Conservation (phyloP, 169 alveolate species). For the Plasmodium blacklocki region DNA sequence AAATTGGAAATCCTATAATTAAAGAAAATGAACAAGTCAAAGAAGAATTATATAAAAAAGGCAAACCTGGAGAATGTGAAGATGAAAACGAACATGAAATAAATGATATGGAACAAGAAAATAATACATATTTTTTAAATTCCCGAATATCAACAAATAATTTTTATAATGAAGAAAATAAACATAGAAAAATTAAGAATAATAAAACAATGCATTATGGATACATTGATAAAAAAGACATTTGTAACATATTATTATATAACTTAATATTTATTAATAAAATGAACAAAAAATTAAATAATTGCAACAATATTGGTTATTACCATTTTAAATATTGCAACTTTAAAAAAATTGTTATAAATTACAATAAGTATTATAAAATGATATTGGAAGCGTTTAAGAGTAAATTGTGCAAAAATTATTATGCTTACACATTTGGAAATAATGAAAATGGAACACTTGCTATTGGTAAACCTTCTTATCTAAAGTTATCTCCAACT, state of each 20-base stretch:
- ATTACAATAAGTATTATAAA: conserved; percentile 60
- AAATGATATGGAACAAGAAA: conserved; percentile 7
- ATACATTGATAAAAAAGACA: conserved; percentile 59
- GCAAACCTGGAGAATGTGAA: conserved; percentile 2
- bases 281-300: conserved; percentile 72
- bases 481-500: conserved; percentile 69
- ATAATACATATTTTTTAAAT: conserved; percentile 22
- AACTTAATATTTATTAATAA: conserved; percentile 60
- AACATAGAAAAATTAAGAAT: conserved; percentile 5
- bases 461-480: conserved; percentile 70
- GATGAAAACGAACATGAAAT: conserved; percentile 19
- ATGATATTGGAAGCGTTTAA: conserved; percentile 50
- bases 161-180: conserved; percentile 7
- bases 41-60: conserved; percentile 12
- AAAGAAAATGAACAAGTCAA: background rate
- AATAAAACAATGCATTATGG: conserved; percentile 21
- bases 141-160: conserved; percentile 11
- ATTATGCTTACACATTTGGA: conserved; percentile 73
- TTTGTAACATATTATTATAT: conserved; percentile 54
- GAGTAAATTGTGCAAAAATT: conserved; percentile 55
- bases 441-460: conserved; percentile 67
- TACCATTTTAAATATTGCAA: conserved; percentile 39
- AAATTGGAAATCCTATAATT: too few relatives aligned
- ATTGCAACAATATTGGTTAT: conserved; percentile 47
- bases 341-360: conserved; percentile 50